Base-by-base conservation (phyloP, 805 yeast genomes). In the Candida vaughaniae region DNA sequence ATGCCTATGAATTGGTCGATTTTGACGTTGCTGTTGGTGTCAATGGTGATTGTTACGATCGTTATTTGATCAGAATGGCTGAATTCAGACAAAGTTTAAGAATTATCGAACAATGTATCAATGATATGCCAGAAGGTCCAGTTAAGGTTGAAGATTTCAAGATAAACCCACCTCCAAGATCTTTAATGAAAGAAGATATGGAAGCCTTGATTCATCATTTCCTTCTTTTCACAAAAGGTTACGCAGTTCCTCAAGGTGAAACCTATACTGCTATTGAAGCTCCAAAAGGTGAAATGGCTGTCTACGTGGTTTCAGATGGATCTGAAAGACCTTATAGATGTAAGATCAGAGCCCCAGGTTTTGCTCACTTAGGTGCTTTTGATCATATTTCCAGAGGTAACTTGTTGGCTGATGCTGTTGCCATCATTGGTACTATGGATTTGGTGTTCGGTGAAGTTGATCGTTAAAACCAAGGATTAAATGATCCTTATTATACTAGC, bases 261-360 rank as follows among this genome's bases (percentile, higher is more conserved):
- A 83, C 95, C 8, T 87, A 87, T 61, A 85, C 93, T 34, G 91
- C 86, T 39, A 86, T 87, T 49, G 95, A 87, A 69, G 95, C 95
- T 16, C 95, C 95, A 60, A 87, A 87, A 77, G 95, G 95, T 60
- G 95, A 87, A 66, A 85, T 87, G 93, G 95, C 85, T 43, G 95
- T 85, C 38, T 87, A 82, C 56, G 81, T 87, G 35, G 95, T 87
- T 39, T 79, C 89, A 49, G 95, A 87, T 66, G 95, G 95, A 38
- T 66, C 84, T 41, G 95, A 87, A 69, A 78, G 93, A 64, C 95
- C 95, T 23, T 87, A 87, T 70, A 80, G 89, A 68, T 85, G 95
- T 72, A 86, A 85, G 71, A 86, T 87, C 55, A 82, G 95, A 68
- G 89, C 95, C n/a, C 95, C 95, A 32, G 95, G 95, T 30, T 87